Evolutionary conservation across 352 stramenopile genomes (phyloP).

Genomic region (Globisporangium abappressorium): DNA sequence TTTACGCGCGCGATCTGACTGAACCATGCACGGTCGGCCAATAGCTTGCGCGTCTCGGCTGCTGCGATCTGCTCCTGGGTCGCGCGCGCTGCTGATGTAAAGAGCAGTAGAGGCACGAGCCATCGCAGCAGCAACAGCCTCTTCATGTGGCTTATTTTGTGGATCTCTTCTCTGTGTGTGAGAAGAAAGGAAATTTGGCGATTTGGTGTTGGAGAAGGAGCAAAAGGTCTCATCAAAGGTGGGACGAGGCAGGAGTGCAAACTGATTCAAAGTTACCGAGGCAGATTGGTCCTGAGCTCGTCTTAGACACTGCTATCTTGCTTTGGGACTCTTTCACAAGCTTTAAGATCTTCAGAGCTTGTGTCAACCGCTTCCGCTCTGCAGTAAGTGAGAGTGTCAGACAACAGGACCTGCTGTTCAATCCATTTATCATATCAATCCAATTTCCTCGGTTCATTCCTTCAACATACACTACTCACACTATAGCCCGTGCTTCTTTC

Average conservation of each 20-base stretch:
- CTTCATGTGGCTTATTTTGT: constrained; percentile 1
- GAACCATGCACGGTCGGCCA: constrained; percentile 49
- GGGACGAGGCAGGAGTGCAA: not conserved
- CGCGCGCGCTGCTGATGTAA: constrained; percentile 2
- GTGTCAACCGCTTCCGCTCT: not conserved
- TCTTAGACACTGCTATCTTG: not conserved
- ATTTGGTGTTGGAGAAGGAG: not conserved
- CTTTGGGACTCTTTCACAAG: not conserved
- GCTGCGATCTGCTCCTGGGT: constrained; percentile 13
- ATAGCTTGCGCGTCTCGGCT: constrained; percentile 23
- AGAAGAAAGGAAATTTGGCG: not conserved
- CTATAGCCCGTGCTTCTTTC: constrained; percentile 7
- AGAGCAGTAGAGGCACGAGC: constrained; percentile 12
- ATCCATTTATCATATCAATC: constrained; percentile 19
- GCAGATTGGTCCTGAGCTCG: not conserved
- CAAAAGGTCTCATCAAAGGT: not conserved
- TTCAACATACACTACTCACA: constrained; percentile 14
- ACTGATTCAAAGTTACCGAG: not conserved
- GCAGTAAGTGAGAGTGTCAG: not conserved
- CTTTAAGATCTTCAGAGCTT: not conserved
- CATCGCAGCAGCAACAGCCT: constrained; percentile 11
- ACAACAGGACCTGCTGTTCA: constrained; percentile 2
- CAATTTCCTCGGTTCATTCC: constrained; percentile 10
- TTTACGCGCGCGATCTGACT: constrained; percentile 38
- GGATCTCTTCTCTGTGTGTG: not conserved